Percentiles rank a stretch among this genome's conserved stretches.
These are phyloP conservation scores for Xylaria cubensis DNA, from an alignment of 495 filamentous ascomycete genomes.

Conservation along the genomic window DNA sequence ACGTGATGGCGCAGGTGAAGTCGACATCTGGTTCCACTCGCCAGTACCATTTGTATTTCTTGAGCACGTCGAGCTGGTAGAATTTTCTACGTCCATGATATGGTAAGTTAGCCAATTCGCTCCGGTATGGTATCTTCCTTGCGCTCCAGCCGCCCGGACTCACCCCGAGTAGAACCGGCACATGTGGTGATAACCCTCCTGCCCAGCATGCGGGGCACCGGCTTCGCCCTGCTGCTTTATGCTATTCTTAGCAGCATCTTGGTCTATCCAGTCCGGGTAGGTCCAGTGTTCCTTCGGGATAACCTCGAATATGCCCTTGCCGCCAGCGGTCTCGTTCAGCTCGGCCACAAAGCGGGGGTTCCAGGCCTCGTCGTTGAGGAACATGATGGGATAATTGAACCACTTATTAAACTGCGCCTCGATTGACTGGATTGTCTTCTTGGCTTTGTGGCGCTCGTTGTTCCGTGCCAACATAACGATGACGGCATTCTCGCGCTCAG, in stretches of 20 bases:
- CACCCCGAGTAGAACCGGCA: constrained; percentile 97
- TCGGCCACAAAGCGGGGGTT: constrained; percentile 83
- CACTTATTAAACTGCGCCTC: constrained; percentile 97
- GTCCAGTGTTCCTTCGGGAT: constrained; percentile 86
- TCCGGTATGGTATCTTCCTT: background rate
- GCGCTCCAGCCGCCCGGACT: constrained; percentile 29
- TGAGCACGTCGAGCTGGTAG: constrained; percentile 40
- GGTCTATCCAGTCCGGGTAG: constrained; percentile 86
- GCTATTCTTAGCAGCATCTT: constrained; percentile 78
- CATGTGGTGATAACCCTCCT: constrained; percentile 98
- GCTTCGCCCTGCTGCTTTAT: constrained; percentile 84
- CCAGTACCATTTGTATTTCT: constrained; percentile 52
- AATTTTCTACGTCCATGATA: constrained; percentile 59
- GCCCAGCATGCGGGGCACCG: constrained; percentile 93
- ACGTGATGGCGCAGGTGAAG: constrained; percentile 52
- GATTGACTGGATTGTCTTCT: constrained; percentile 88
- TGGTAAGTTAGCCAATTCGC: constrained; percentile 17
- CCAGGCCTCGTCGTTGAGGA: constrained; percentile 88
- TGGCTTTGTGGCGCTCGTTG: constrained; percentile 83
- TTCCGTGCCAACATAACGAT: constrained; percentile 89
- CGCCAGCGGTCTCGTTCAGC: constrained; percentile 81
- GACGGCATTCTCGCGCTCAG: constrained; percentile 79
- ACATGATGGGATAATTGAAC: constrained; percentile 97
- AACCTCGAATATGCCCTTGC: constrained; percentile 79
- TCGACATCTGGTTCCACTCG: constrained; percentile 49